Conservation (phyloP, 2,329 filamentous ascomycete species). For the Sporothrix pallida region DNA sequence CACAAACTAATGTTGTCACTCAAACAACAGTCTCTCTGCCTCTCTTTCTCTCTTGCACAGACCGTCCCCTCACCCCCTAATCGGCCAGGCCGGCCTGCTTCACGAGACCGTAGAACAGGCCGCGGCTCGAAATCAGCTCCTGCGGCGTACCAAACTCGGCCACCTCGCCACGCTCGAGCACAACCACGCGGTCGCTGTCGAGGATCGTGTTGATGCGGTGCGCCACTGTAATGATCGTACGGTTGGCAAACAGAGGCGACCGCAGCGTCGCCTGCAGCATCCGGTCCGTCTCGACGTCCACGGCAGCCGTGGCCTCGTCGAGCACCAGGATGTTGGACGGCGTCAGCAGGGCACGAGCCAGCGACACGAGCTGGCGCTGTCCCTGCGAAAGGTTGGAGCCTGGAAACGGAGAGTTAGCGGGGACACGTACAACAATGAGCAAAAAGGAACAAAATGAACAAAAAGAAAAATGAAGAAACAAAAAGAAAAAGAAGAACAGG, state of each 20-base stretch:
- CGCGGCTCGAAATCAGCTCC: slow-evolving; percentile 74
- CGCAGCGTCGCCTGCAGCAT: slow-evolving; percentile 69
- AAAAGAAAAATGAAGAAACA: background rate
- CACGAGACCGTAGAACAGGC: slow-evolving; percentile 87
- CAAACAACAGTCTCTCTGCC: slow-evolving; percentile 12
- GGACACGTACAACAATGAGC: background rate
- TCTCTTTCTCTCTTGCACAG: background rate
- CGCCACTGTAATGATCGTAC: slow-evolving; percentile 97
- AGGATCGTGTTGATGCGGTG: slow-evolving; percentile 98
- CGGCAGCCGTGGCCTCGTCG: slow-evolving; percentile 89
- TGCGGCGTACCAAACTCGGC: slow-evolving; percentile 90
- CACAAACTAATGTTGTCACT: slow-evolving; percentile 3
- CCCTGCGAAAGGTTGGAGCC: slow-evolving; percentile 95
- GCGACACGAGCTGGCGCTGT: slow-evolving; percentile 89
- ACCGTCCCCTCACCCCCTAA: slow-evolving; percentile 32
- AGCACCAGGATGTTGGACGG: slow-evolving; percentile 97
- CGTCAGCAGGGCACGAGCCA: slow-evolving; percentile 90
- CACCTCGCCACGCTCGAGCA: slow-evolving; percentile 87
- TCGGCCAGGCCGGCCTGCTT: slow-evolving; percentile 81
- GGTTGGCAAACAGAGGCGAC: slow-evolving; percentile 76
- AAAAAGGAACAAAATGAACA: background rate
- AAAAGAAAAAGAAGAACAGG: background rate
- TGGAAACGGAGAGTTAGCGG: slow-evolving; percentile 44
- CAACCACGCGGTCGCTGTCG: slow-evolving; percentile 85
- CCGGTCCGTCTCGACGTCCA: slow-evolving; percentile 71